Percentiles rank a stretch among this genome's conserved stretches.
These are phyloP conservation scores for Prunus yedoensis DNA, from an alignment of 331 rosid species.

Conservation along the genomic window DNA sequence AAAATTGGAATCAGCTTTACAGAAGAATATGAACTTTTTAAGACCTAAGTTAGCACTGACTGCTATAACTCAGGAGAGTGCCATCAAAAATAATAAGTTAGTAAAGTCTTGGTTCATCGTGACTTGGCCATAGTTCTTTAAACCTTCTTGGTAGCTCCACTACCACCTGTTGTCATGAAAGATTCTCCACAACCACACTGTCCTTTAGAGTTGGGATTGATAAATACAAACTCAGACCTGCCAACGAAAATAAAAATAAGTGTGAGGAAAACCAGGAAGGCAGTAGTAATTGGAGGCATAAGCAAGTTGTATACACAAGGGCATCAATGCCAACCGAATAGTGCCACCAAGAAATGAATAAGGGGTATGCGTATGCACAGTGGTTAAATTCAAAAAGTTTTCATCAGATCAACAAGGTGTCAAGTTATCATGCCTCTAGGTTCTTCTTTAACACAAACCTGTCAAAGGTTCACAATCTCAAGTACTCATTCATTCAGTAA, in stretches of 20 bases:
- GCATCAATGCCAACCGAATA: neutral
- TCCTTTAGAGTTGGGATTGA: conserved; percentile 94
- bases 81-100: neutral
- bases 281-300: neutral
- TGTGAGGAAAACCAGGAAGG: neutral
- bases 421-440: neutral
- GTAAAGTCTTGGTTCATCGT: conserved; percentile 1
- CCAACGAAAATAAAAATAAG: neutral
- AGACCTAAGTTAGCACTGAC: neutral
- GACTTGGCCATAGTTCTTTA: conserved; percentile 19
- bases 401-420: neutral
- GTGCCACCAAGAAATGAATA: neutral
- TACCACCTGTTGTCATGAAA: conserved; percentile 68
- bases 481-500: neutral
- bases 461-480: neutral
- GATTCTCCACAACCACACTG: conserved; percentile 99
- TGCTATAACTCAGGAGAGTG: neutral
- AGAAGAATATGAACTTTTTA: neutral
- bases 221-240: conserved; percentile 89
- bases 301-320: neutral
- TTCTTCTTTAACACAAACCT: neutral
- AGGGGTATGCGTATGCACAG: neutral
- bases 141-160: conserved; percentile 47
- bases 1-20: conserved; percentile 10
- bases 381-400: neutral